phyloP scores from a whole-genome alignment of 169 alveolate genomes.

The Eimeria tenella region DNA sequence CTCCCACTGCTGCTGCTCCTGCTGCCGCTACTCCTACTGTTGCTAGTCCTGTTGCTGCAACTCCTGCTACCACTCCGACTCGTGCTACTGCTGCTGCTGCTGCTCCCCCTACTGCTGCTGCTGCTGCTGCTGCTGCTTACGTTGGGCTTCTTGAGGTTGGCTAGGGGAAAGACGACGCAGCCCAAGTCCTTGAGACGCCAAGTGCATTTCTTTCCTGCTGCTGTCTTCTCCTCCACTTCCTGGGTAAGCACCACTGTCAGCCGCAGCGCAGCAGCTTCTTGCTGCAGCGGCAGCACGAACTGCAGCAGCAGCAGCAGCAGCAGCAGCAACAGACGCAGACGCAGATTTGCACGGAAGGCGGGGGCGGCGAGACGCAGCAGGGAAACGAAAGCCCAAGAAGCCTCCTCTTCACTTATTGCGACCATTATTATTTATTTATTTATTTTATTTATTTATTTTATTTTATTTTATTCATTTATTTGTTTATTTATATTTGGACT shows the following conservation, averaged over 20 bases:
- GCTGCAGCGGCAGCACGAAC: background rate
- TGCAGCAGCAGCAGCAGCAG: background rate
- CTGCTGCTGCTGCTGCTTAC: slow-evolving; percentile 31
- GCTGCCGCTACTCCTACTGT: background rate
- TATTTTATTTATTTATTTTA: too few species aligned
- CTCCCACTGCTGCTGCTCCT: slow-evolving; percentile 44
- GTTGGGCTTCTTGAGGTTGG: background rate
- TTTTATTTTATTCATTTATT: too few species aligned
- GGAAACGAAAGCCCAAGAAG: background rate
- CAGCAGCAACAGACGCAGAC: background rate
- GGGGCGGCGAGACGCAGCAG: background rate
- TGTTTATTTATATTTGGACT: too few species aligned
- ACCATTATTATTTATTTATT: too few species aligned
- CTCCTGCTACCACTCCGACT: background rate
- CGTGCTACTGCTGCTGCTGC: slow-evolving; percentile 16
- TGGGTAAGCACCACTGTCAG: background rate
- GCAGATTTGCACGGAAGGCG: background rate
- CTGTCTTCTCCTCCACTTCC: background rate
- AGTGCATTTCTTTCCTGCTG: background rate
- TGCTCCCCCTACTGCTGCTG: slow-evolving; percentile 38
- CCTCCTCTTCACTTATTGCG: background rate
- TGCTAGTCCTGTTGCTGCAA: slow-evolving; percentile 13
- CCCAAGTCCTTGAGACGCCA: background rate
- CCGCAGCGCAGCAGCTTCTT: slow-evolving; percentile 2
- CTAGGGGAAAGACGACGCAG: background rate